Evolutionary conservation across 2,329 filamentous ascomycete species (phyloP).

Genomic region (Emmonsiellopsis sp.): DNA sequence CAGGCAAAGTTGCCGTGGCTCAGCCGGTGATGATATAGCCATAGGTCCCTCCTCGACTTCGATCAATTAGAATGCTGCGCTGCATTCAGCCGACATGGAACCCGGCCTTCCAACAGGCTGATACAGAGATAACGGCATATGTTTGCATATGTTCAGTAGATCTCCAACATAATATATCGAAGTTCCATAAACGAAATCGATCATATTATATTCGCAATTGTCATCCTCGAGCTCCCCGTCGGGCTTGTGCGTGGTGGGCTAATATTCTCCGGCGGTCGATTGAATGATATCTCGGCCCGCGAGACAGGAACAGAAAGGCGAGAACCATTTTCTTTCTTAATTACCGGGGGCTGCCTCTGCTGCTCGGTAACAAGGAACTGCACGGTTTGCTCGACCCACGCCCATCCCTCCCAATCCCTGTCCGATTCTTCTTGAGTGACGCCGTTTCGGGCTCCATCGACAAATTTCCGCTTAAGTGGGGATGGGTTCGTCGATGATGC

Average conservation of each 20-base stretch:
- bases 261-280: slow-evolving; percentile 8
- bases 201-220: slow-evolving; percentile 39
- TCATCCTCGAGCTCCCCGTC: slow-evolving; percentile 34
- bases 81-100: too few relatives aligned
- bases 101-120: too few relatives aligned
- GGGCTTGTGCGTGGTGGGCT: slow-evolving; percentile 21
- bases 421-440: slow-evolving; percentile 9
- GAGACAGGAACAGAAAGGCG: neutral
- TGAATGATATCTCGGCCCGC: neutral
- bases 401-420: slow-evolving; percentile 66
- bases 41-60: too few relatives aligned
- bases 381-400: slow-evolving; percentile 57
- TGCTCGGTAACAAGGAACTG: slow-evolving; percentile 45
- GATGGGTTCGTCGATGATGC: slow-evolving; percentile 5
- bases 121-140: too few relatives aligned
- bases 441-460: slow-evolving; percentile 49
- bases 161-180: too few relatives aligned
- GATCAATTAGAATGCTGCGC: too few relatives aligned
- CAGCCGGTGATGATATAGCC: too few relatives aligned
- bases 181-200: neutral
- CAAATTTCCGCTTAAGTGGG: slow-evolving; percentile 8
- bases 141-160: too few relatives aligned
- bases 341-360: slow-evolving; percentile 18
- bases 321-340: slow-evolving; percentile 10
- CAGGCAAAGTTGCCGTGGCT: too few relatives aligned